Evolutionary conservation across 2,329 filamentous ascomycete species (phyloP), one percentile per base, ranked within the genome.

Genomic region (Aspergillus pseudoviridinutans): DNA sequence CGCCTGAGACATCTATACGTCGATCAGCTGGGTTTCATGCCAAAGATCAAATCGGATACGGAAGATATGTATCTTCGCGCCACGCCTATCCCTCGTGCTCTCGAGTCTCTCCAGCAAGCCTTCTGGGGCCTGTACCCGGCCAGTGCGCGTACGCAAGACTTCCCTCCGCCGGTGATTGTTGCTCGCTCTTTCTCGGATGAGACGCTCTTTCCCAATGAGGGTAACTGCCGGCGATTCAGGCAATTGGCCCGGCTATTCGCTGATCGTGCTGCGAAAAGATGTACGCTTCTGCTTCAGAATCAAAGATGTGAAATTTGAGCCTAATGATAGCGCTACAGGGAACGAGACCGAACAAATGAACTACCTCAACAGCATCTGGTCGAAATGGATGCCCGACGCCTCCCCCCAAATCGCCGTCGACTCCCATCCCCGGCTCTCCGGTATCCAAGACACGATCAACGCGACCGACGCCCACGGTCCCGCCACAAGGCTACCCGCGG

Each of bases 391-490:
- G 90, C 91, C 91, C 0, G 81, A 85, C 7, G 81, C 82, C 38
- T 82, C 80, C 29, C 83, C 83, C 10, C 81, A 82, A 42, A 87
- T 97, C 8, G 90, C 89, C 27, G 90, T 97, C 8, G 92, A 97
- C 73, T 87, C 87, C 1, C 87, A 88, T 58, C 94, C 94, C 0
- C 83, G 92, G 49, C 80, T 97, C 12, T 92, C 87, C 5, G 94
- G 94, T 54, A 88, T 99, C 67, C 91, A 96, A 89, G 94, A 99
- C 76, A 94, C 91, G 0, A 84, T 97, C 68, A 97, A 97, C 71
- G 86, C 91, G 6, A 96, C 91, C 0, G 80, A 89, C 12, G 93
- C 92, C 2, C 94, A 97, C 71, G 91, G 90, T 0, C 84, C 89
- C 0, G 83, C 84, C 10, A 97, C 92, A 0, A 86, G 82, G 49